Conservation (phyloP, 1,139 yeast genomes). For the Candida sp. region DNA sequence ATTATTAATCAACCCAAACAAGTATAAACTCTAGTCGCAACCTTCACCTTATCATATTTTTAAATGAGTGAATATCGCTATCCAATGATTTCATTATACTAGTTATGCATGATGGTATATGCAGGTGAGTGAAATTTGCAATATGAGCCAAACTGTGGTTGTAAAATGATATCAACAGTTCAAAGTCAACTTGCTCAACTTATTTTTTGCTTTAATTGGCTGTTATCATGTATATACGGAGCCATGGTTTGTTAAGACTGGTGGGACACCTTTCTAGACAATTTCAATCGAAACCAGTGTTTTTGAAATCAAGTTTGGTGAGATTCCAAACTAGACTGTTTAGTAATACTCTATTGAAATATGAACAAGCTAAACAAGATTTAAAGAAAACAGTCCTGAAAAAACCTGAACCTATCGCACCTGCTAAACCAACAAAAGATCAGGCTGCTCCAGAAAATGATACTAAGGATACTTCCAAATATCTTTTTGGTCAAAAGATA, state of each 20-base stretch:
- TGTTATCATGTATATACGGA: not conserved
- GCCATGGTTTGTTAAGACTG: not conserved
- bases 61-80: not conserved
- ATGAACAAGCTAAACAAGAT: not conserved
- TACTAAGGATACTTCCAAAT: slow-evolving; percentile 5
- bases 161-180: not conserved
- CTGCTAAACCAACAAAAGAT: not conserved
- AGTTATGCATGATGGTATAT: not conserved
- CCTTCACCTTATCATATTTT: no score
- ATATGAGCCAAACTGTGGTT: not conserved
- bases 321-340: not conserved
- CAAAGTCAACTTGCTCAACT: not conserved
- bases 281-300: not conserved
- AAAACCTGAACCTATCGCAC: not conserved
- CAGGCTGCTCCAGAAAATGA: not conserved
- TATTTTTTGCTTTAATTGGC: not conserved
- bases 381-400: not conserved
- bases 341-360: not conserved
- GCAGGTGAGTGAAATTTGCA: not conserved
- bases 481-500: slow-evolving; percentile 21
- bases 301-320: not conserved
- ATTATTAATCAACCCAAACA: no score
- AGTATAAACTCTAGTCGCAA: no score
- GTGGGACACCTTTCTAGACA: not conserved
- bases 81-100: not conserved